phyloP scores from a whole-genome alignment of 257 asterid genomes.

The Apocynum venetum region DNA sequence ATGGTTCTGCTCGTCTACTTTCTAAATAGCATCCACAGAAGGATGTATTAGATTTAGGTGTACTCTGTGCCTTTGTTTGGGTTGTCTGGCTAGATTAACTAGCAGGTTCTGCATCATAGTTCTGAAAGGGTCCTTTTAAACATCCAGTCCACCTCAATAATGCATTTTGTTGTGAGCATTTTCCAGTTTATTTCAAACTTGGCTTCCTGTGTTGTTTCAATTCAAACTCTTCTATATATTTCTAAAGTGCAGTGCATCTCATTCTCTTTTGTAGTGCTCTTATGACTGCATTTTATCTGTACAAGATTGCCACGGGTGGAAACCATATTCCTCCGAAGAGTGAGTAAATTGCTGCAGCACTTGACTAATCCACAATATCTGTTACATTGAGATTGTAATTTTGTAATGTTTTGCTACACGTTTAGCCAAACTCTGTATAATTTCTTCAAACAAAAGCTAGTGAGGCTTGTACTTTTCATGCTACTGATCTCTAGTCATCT shows the following conservation, averaged over 20 bases:
- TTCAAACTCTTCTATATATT: background rate
- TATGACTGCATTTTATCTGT: conserved; percentile 71
- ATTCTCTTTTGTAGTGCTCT: conserved; percentile 47
- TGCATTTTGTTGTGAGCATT: background rate
- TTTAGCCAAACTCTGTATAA: background rate
- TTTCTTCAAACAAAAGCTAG: background rate
- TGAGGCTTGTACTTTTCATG: background rate
- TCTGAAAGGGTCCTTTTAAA: background rate
- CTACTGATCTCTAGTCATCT: background rate
- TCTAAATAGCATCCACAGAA: background rate
- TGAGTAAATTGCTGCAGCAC: conserved; percentile 35
- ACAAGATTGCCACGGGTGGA: conserved; percentile 78
- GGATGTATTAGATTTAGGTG: background rate
- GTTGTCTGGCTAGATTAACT: background rate
- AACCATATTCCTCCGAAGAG: conserved; percentile 64
- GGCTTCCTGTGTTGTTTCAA: background rate
- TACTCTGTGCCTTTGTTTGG: background rate
- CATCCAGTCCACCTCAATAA: background rate
- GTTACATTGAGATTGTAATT: conserved; percentile 1
- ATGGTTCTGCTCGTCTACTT: background rate
- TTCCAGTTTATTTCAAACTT: background rate
- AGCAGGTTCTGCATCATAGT: background rate
- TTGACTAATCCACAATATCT: background rate
- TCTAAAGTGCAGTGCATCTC: conserved; percentile 13
- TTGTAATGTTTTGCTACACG: background rate